These are phyloP conservation scores for Blepharisma japonicum DNA, from an alignment of 73 alveolate species.

Conservation along the genomic window DNA sequence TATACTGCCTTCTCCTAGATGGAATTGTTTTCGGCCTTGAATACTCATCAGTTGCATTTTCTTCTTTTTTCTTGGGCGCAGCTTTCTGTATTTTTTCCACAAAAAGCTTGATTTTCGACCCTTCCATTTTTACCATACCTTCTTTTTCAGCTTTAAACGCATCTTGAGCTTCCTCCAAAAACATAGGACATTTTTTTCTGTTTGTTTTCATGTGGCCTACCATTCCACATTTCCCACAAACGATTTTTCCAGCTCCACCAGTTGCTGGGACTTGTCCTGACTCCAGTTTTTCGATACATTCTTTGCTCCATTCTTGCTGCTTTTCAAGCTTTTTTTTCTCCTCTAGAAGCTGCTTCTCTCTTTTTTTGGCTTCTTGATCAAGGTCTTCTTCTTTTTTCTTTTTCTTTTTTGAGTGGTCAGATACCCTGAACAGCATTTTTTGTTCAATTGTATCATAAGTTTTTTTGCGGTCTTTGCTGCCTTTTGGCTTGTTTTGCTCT, in stretches of 20 bases:
- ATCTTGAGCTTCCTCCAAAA: constrained; percentile 27
- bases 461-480: constrained; percentile 36
- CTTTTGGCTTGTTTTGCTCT: constrained; percentile 38
- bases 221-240: constrained; percentile 36
- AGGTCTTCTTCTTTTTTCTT: constrained; percentile 13
- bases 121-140: constrained; percentile 29
- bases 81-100: constrained; percentile 17
- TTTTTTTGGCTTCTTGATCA: constrained; percentile 36
- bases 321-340: constrained; percentile 35
- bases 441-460: constrained; percentile 7
- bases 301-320: background rate
- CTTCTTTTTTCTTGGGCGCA: constrained; percentile 28
- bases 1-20: constrained; percentile 1
- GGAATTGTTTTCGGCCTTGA: constrained; percentile 35
- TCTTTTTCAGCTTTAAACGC: constrained; percentile 4
- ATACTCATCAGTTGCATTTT: constrained; percentile 17
- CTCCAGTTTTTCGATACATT: no score
- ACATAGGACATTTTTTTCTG: constrained; percentile 28
- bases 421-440: background rate
- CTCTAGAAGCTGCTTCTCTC: constrained; percentile 43
- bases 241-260: constrained; percentile 26
- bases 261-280: constrained; percentile 17
- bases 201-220: constrained; percentile 33
- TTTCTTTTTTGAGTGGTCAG: background rate
- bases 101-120: constrained; percentile 25